phyloP scores from a whole-genome alignment of 768 basidiomycete species.

The Solioccasus polychromus region DNA sequence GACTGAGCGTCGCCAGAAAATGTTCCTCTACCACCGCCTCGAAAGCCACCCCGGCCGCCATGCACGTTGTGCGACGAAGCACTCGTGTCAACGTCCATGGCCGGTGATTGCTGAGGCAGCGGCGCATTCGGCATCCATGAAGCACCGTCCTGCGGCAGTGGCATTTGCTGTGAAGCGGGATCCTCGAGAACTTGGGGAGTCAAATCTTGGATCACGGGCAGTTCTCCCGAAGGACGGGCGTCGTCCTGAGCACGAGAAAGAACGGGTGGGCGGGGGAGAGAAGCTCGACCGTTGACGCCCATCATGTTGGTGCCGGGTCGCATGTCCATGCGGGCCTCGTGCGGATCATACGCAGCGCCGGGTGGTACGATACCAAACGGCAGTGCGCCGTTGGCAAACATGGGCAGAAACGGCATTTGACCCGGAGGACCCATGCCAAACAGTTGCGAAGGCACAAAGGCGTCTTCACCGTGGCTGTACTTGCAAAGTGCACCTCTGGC shows the following conservation, averaged over 20 bases:
- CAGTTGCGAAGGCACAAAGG: constrained; percentile 69
- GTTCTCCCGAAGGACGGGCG: constrained; percentile 59
- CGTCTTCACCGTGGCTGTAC: constrained; percentile 90
- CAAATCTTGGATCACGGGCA: constrained; percentile 81
- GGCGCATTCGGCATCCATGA: constrained; percentile 20
- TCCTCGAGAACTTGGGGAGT: constrained; percentile 52
- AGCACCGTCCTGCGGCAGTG: constrained; percentile 18
- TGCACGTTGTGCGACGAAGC: constrained; percentile 20
- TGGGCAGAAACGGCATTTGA: constrained; percentile 63
- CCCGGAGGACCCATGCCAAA: constrained; percentile 53
- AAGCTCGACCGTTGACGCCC: constrained; percentile 30
- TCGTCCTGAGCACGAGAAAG: constrained; percentile 57
- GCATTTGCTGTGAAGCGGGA: constrained; percentile 17
- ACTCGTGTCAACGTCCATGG: constrained; percentile 35
- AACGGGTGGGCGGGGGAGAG: constrained; percentile 53
- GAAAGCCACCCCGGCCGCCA: constrained; percentile 39
- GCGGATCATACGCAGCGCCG: constrained; percentile 67
- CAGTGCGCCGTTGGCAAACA: constrained; percentile 57
- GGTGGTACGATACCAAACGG: constrained; percentile 50
- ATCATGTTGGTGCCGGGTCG: constrained; percentile 43
- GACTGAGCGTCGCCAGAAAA: constrained; percentile 64
- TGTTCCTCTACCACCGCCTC: constrained; percentile 51
- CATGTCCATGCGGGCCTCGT: constrained; percentile 81
- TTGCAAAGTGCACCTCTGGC: constrained; percentile 86
- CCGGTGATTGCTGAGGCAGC: constrained; percentile 8